phyloP scores from a whole-genome alignment of 2,329 filamentous ascomycete genomes.

The Penicillium sp. region DNA sequence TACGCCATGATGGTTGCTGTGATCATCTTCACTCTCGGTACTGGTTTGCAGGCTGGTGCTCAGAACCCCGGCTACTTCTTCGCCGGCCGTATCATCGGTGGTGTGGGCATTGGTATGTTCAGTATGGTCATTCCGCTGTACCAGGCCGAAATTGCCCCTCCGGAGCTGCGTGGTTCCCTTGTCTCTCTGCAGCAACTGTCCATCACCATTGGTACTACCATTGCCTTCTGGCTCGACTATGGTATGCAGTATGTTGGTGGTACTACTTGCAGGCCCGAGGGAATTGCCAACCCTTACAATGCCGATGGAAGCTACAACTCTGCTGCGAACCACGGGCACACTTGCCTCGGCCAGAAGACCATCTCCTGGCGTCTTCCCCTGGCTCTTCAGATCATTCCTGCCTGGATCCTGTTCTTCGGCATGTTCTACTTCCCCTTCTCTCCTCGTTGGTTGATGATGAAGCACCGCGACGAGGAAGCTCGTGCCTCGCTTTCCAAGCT shows the following conservation, averaged over 20 bases:
- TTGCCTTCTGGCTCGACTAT: slow-evolving; percentile 60
- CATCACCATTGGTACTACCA: slow-evolving; percentile 60
- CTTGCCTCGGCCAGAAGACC: slow-evolving; percentile 62
- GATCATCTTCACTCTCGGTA: slow-evolving; percentile 40
- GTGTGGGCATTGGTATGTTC: slow-evolving; percentile 37
- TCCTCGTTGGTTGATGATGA: slow-evolving; percentile 74
- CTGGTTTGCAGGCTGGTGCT: slow-evolving; percentile 34
- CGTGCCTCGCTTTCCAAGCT: slow-evolving; percentile 65
- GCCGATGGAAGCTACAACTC: slow-evolving; percentile 59
- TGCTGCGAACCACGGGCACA: slow-evolving; percentile 68
- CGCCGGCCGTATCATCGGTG: slow-evolving; percentile 34
- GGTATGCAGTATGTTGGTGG: slow-evolving; percentile 57
- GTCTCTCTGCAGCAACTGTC: slow-evolving; percentile 68
- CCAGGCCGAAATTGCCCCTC: slow-evolving; percentile 50
- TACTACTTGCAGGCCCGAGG: slow-evolving; percentile 12
- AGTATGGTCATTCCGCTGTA: slow-evolving; percentile 39
- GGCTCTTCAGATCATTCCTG: slow-evolving; percentile 62
- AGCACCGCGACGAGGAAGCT: slow-evolving; percentile 70
- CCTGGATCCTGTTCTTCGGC: slow-evolving; percentile 66
- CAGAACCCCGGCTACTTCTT: slow-evolving; percentile 36
- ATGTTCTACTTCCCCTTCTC: slow-evolving; percentile 84
- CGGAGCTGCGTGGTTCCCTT: slow-evolving; percentile 68
- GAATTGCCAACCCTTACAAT: slow-evolving; percentile 16
- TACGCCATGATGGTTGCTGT: slow-evolving; percentile 42
- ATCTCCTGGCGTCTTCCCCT: slow-evolving; percentile 54